Percentiles rank a stretch among this genome's conserved stretches.
Conservation (phyloP, 2,329 filamentous ascomycete genomes). For the Camillea tinctor region DNA sequence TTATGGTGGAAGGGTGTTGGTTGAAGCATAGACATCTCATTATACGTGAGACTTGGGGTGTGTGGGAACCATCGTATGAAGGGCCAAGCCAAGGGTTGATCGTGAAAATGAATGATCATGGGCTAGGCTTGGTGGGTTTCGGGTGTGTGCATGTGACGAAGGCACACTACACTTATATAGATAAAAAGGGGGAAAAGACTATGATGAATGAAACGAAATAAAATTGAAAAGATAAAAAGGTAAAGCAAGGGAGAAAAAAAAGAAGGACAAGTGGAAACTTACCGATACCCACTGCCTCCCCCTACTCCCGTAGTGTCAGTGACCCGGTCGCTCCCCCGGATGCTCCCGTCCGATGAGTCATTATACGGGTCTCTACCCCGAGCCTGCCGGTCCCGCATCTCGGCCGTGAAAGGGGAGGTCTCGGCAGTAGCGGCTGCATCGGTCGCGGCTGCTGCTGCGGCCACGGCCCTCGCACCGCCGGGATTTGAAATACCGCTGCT, state of each 20-base stretch:
- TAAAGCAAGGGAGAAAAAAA: background rate
- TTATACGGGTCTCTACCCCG: constrained; percentile 56
- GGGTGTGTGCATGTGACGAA: background rate
- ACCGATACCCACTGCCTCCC: constrained; percentile 10
- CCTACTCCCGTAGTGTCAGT: background rate
- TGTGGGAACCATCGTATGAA: too few relatives aligned
- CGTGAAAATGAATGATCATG: background rate
- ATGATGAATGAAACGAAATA: background rate
- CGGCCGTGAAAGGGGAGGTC: constrained; percentile 39
- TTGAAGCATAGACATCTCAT: too few relatives aligned
- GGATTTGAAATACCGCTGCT: background rate
- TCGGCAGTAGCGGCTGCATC: background rate
- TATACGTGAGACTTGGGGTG: too few relatives aligned
- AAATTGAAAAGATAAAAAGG: background rate
- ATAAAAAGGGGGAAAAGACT: too few relatives aligned
- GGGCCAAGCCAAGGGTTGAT: too few relatives aligned
- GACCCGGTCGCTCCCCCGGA: constrained; percentile 12
- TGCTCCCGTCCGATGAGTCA: constrained; percentile 24
- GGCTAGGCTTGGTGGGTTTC: background rate
- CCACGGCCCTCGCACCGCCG: background rate
- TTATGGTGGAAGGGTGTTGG: too few relatives aligned
- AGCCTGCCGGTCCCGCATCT: constrained; percentile 59
- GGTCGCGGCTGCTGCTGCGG: background rate
- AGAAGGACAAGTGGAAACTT: constrained; percentile 7
- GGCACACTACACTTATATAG: background rate